Conservation (phyloP, 2,329 filamentous ascomycete species). For the Teratosphaeria destructans region DNA sequence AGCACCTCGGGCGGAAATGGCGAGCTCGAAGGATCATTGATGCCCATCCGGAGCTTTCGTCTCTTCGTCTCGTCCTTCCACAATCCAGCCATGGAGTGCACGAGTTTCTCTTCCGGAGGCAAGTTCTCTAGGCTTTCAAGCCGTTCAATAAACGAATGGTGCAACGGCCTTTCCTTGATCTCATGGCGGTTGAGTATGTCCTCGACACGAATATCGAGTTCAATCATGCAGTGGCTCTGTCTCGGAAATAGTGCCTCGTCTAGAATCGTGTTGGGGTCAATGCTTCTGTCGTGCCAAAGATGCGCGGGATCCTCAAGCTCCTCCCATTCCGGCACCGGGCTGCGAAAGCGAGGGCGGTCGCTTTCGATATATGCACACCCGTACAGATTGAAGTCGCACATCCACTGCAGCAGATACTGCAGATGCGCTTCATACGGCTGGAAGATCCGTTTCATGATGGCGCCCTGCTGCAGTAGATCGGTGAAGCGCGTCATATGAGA, state of each 20-base stretch:
- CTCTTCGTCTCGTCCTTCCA: constrained; percentile 85
- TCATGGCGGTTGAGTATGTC: constrained; percentile 74
- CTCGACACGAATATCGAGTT: constrained; percentile 81
- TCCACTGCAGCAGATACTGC: constrained; percentile 89
- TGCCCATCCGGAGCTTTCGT: constrained; percentile 60
- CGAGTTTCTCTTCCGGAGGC: constrained; percentile 62
- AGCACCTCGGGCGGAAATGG: constrained; percentile 74
- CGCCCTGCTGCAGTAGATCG: constrained; percentile 78
- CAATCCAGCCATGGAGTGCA: constrained; percentile 85
- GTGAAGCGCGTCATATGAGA: constrained; percentile 75
- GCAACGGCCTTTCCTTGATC: constrained; percentile 66
- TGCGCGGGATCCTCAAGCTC: constrained; percentile 52
- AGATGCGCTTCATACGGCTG: constrained; percentile 93
- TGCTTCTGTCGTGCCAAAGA: constrained; percentile 70
- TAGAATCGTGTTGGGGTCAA: constrained; percentile 49
- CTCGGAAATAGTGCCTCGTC: constrained; percentile 58
- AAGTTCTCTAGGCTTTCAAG: constrained; percentile 43
- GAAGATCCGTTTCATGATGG: constrained; percentile 70
- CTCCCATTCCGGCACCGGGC: constrained; percentile 61
- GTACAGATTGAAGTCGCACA: constrained; percentile 96
- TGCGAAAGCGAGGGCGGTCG: constrained; percentile 63
- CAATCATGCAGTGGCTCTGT: constrained; percentile 77
- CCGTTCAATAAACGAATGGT: constrained; percentile 78
- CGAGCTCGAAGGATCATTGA: constrained; percentile 51
- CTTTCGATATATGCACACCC: constrained; percentile 68